Conservation (phyloP, 2,329 filamentous ascomycete genomes). For the Claviceps africana region DNA sequence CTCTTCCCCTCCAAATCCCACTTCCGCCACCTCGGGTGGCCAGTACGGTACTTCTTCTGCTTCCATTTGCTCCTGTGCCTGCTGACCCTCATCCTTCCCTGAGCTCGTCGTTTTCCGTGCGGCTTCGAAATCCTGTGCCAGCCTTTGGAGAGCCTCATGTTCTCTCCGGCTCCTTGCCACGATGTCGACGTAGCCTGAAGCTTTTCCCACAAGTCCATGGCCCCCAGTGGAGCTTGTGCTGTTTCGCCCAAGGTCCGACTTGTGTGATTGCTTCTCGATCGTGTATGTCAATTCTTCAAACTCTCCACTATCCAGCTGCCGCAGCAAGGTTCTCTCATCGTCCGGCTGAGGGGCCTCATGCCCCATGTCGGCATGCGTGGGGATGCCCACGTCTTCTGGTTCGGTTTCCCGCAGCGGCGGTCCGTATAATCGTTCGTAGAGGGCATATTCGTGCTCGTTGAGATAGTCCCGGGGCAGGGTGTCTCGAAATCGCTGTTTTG, state of each 20-base stretch:
- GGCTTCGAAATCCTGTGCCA: slow-evolving; percentile 43
- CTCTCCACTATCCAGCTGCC: slow-evolving; percentile 39
- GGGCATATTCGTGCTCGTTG: slow-evolving; percentile 51
- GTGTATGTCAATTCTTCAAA: slow-evolving; percentile 48
- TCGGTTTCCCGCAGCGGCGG: slow-evolving; percentile 49
- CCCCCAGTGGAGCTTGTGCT: slow-evolving; percentile 7
- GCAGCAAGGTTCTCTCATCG: slow-evolving; percentile 33
- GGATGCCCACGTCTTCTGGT: slow-evolving; percentile 44
- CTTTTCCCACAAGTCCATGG: slow-evolving; percentile 12
- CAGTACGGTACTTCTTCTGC: slow-evolving; percentile 13
- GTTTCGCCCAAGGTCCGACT: slow-evolving; percentile 5
- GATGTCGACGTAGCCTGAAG: slow-evolving; percentile 28
- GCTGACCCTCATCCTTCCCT: slow-evolving; percentile 14
- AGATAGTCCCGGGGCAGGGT: slow-evolving; percentile 60
- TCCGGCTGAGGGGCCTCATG: slow-evolving; percentile 8
- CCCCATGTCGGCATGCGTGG: slow-evolving; percentile 25
- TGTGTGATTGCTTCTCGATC: slow-evolving; percentile 8
- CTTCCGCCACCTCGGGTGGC: slow-evolving; percentile 18
- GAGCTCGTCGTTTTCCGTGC: slow-evolving; percentile 23
- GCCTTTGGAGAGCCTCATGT: slow-evolving; percentile 38
- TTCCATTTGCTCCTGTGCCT: slow-evolving; percentile 11
- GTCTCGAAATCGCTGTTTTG: slow-evolving; percentile 64
- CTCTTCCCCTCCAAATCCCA: slow-evolving; percentile 15
- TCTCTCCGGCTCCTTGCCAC: slow-evolving; percentile 41
- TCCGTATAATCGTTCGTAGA: slow-evolving; percentile 75